Evolutionary conservation across 345 rosid species (phyloP).

Genomic region (Excoecaria agallocha): DNA sequence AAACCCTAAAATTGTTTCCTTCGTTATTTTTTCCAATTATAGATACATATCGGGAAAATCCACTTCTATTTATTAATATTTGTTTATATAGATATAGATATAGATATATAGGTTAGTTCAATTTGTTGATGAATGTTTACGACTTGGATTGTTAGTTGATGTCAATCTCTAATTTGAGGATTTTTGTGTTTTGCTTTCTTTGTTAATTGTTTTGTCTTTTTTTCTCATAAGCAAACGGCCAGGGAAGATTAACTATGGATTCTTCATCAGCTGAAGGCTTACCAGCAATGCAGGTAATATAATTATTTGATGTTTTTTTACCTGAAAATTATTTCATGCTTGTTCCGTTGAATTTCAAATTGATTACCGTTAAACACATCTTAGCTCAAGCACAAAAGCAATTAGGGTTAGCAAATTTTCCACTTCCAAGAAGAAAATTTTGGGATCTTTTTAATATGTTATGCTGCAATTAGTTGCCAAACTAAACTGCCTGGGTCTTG

Average conservation of each 20-base stretch:
- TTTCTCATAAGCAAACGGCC: not conserved
- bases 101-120: not conserved
- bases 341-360: not conserved
- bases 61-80: no score
- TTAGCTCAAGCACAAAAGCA: not conserved
- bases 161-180: not conserved
- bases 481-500: not conserved
- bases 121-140: not conserved
- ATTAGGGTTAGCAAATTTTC: not conserved
- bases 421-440: not conserved
- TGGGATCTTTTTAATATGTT: no score
- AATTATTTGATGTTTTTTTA: not conserved
- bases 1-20: no score
- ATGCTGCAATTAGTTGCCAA: not conserved
- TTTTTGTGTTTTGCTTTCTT: not conserved
- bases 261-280: constrained; percentile 28
- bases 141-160: not conserved
- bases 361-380: not conserved
- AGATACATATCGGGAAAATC: no score
- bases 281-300: constrained; percentile 31
- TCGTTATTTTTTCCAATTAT: no score
- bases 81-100: not conserved
- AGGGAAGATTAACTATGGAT: constrained; percentile 18
- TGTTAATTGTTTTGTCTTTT: not conserved
- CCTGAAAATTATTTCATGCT: not conserved